Evolutionary conservation across 257 asterid species (phyloP), one percentile per base, ranked within the genome.

Genomic region (Cinchona pubescens): DNA sequence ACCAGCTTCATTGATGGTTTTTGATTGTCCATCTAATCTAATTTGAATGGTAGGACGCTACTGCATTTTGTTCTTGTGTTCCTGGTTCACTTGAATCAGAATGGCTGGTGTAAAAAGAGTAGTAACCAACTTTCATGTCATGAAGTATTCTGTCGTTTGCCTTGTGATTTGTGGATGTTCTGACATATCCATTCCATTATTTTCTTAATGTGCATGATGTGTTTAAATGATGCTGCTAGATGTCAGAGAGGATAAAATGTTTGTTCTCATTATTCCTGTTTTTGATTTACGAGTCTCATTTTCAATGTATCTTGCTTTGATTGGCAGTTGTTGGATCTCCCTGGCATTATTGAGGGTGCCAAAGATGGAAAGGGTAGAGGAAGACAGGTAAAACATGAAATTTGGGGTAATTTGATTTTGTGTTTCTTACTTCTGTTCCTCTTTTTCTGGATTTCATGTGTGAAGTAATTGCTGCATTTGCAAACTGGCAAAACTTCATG

Each of bases 291-390:
- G 45, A 34, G 38, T 76, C 66, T 71, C 64, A 46, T 65, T 75
- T 67, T 70, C 61, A 30, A 72, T 79, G 21, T 82, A 61, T n/a
- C 78, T 45, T 72, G 79, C 59, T 68, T 72, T 72, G 59, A 8
- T 37, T 78, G 84, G 79, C 92, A 95, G 99, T 82, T 95, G 56
- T 83, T 95, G 84, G 99, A 95, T 84, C 98, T 95, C 77, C 98
- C 99, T 76, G 98, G 99, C 76, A 95, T 92, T 85, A 95, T 95
- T 78, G 99, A 95, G 88, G 99, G 99, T 76, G 99, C 99, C 67
- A 95, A 95, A 84, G 99, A 95, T 83, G 99, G 99, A 77, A 95
- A 95, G 82, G 99, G 99, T 72, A 90, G 99, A 91, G 99, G 99
- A 85, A 92, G 99, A 77, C 99, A 95, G 98, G 99, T 93, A 90